These are phyloP conservation scores for Cyclostephanos tholiformis DNA, from an alignment of 108 stramenopile species.

Conservation along the genomic window DNA sequence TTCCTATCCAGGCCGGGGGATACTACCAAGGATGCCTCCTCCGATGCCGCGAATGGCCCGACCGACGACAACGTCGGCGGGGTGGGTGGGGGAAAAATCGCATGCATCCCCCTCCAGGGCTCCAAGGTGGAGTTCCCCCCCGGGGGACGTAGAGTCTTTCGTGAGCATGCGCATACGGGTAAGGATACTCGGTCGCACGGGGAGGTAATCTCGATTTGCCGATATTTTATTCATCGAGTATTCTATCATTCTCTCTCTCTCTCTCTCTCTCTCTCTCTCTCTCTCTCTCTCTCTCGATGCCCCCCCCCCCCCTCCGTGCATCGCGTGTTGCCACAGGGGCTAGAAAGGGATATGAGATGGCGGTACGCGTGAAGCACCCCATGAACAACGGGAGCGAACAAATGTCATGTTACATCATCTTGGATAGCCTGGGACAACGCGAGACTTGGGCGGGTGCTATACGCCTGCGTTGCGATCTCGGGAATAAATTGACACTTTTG, in stretches of 20 bases:
- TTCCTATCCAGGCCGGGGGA: constrained; percentile 70
- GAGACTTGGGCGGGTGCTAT: constrained; percentile 76
- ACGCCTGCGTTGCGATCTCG: constrained; percentile 53
- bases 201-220: too few relatives aligned
- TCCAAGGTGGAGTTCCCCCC: constrained; percentile 74
- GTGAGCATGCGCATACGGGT: constrained; percentile 79
- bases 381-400: constrained; percentile 12
- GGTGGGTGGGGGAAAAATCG: constrained; percentile 59
- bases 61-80: constrained; percentile 38
- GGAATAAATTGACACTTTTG: constrained; percentile 38
- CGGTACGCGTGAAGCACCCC: constrained; percentile 54
- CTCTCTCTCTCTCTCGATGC: too few relatives aligned
- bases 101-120: constrained; percentile 72
- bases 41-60: constrained; percentile 21
- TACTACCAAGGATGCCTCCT: constrained; percentile 33
- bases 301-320: too few relatives aligned
- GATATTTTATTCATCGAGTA: too few relatives aligned
- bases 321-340: constrained; percentile 40
- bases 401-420: constrained; percentile 61
- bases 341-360: constrained; percentile 77
- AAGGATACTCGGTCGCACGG: too few relatives aligned
- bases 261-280: too few relatives aligned
- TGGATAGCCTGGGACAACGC: constrained; percentile 60
- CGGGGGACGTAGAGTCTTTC: constrained; percentile 85
- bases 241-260: too few relatives aligned